A percentile compares a stretch with the other conserved stretches of the same genome.
Conservation (phyloP, 495 filamentous ascomycete genomes). For the Trichocladium antarcticum region DNA sequence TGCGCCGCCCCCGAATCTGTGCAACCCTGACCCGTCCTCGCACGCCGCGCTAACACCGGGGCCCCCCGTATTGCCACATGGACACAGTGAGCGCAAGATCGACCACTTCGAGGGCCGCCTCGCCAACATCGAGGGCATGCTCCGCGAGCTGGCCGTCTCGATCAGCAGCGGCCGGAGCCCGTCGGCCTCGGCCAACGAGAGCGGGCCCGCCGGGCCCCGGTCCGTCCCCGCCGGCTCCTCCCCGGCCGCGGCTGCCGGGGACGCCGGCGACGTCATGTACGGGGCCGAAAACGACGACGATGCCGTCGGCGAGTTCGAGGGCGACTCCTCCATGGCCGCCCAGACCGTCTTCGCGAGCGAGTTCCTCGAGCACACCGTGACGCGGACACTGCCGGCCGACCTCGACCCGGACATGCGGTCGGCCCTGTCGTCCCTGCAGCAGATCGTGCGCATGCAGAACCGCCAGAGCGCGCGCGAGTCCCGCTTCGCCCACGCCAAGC, state of each 20-base stretch:
- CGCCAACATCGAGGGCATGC: slow-evolving; percentile 44
- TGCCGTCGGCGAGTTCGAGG: slow-evolving; percentile 44
- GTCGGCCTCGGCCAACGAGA: background rate
- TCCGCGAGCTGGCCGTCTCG: slow-evolving; percentile 33
- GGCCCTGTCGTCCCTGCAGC: slow-evolving; percentile 46
- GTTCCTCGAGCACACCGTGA: slow-evolving; percentile 50
- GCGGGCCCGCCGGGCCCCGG: background rate
- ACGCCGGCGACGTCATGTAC: slow-evolving; percentile 2
- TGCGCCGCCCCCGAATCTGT: slow-evolving; percentile 22
- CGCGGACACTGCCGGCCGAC: slow-evolving; percentile 36
- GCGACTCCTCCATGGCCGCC: slow-evolving; percentile 47
- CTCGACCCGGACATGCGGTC: slow-evolving; percentile 44
- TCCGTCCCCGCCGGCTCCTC: background rate
- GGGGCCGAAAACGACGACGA: slow-evolving; percentile 18
- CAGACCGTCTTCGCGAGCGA: slow-evolving; percentile 55
- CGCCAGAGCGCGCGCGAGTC: slow-evolving; percentile 31
- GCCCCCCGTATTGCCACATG: background rate
- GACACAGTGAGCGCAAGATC: slow-evolving; percentile 53
- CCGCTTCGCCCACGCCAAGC: slow-evolving; percentile 35
- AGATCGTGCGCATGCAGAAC: slow-evolving; percentile 44
- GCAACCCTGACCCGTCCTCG: too few relatives aligned
- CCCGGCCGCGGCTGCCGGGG: background rate
- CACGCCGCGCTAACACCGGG: background rate
- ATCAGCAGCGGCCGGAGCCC: slow-evolving; percentile 7
- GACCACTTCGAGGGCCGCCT: slow-evolving; percentile 55